Evolutionary conservation across 371 early-diverging fungal genomes (phyloP), one percentile per base, ranked within the genome.

Genomic region (Mucor saturninus): DNA sequence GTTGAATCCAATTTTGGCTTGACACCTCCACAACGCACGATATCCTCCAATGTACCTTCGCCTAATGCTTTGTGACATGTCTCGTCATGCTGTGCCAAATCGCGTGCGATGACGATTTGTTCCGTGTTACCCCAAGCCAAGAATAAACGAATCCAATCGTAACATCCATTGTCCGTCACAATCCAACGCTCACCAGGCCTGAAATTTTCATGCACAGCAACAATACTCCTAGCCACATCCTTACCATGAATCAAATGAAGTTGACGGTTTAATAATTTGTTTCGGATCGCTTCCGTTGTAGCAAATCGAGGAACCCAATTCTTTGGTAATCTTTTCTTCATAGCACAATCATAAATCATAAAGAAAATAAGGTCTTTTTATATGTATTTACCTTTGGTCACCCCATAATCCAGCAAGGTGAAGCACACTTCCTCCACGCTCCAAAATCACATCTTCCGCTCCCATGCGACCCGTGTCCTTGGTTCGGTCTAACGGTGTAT

Each of bases 391-490:
- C 81, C 81, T 67, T 62, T 74, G 70, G 26, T 39, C 68, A 13
- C 81, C 81, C 81, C 81, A 81, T 28, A 81, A 55, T 2, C 81
- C 81, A 39, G 73, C 56, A 6, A 81, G 53, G 61, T 81, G 78
- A 3, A 81, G 59, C n/a, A 81, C 78, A 29, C 69, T 61, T 6
- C 81, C 81, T 7, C 72, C 73, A 4, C 59, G 66, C 51, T 69
- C 13, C 7, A 69, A 4, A 15, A 76, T 32, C 5, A 69, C 63
- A 21, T 66, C 53, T 58, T 81, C 81, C 29, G 76, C 78, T 2
- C 64, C 60, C 53, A 73, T 65, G 15, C 80, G 73, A 2, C 72
- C 76, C 0, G 69, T 73, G 46, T 76, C 77, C 35, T 71, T 74
- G 5, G 69, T 62, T 32, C 68, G 46, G 54, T 77, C 75, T 14